A percentile compares a stretch with the other conserved stretches of the same genome.
These are phyloP conservation scores for Botrytis squamosa DNA, from an alignment of 2,329 filamentous ascomycete genomes.

Conservation along the genomic window DNA sequence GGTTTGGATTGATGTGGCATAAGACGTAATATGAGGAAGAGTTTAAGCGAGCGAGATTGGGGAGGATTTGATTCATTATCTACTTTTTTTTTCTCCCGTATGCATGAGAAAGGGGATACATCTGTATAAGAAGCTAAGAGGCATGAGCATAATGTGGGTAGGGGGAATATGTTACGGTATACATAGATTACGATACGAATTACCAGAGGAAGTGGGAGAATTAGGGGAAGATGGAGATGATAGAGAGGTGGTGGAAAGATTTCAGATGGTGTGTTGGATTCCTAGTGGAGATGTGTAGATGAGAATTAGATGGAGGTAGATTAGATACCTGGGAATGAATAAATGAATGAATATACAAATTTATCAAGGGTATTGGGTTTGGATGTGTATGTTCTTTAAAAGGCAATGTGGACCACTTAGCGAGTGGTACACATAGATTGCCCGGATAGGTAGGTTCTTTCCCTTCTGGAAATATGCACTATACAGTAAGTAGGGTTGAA, in stretches of 20 bases:
- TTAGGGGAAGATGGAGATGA: not conserved
- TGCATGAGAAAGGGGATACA: not conserved
- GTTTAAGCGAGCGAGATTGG: not conserved
- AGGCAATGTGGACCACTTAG: no score
- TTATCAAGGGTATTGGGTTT: no score
- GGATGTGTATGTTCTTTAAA: no score
- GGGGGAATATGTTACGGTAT: not conserved
- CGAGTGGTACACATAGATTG: no score
- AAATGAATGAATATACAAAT: not conserved
- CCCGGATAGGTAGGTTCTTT: rapidly evolving
- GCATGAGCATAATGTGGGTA: not conserved
- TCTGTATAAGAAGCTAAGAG: not conserved
- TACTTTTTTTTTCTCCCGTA: not conserved
- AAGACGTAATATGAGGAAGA: not conserved
- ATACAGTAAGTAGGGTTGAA: no score
- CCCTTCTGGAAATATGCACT: no score
- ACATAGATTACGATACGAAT: not conserved
- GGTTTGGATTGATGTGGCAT: not conserved
- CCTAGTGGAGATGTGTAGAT: not conserved
- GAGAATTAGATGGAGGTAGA: not conserved
- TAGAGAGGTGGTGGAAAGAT: not conserved
- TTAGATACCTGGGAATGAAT: not conserved
- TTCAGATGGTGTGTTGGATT: not conserved
- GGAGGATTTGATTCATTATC: not conserved
- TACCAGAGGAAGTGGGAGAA: not conserved